These are phyloP conservation scores for Globisporangium okanoganense DNA, from an alignment of 352 stramenopile genomes.

Conservation along the genomic window DNA sequence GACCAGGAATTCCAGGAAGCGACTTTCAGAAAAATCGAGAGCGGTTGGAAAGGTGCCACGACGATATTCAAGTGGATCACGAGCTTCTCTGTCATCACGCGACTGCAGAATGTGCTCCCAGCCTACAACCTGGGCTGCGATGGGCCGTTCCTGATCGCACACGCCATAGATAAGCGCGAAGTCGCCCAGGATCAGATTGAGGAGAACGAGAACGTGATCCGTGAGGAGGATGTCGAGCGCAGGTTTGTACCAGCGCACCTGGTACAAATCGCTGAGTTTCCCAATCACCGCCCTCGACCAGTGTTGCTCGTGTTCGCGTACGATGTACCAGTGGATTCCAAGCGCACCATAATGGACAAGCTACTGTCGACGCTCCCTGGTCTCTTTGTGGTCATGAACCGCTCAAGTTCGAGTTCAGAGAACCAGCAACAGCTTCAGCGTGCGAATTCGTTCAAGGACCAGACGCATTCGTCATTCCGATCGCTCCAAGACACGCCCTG, in stretches of 20 bases:
- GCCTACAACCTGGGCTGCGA: slow-evolving; percentile 3
- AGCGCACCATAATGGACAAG: slow-evolving; percentile 30
- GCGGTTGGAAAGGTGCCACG: slow-evolving; percentile 45
- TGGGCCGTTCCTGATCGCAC: slow-evolving; percentile 32
- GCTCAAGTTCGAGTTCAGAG: slow-evolving; percentile 1
- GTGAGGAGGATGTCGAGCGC: slow-evolving; percentile 34
- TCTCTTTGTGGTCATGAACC: slow-evolving; percentile 69
- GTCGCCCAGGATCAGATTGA: slow-evolving; percentile 31
- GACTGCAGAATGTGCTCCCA: slow-evolving; percentile 41
- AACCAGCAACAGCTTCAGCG: not conserved
- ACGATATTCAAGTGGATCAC: slow-evolving; percentile 58
- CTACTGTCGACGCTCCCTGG: slow-evolving; percentile 53
- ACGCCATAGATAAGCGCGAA: slow-evolving; percentile 35
- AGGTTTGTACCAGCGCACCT: slow-evolving; percentile 59
- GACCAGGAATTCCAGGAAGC: slow-evolving; percentile 46
- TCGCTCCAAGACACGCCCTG: slow-evolving; percentile 3
- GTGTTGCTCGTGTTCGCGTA: slow-evolving; percentile 64
- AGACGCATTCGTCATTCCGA: slow-evolving; percentile 12
- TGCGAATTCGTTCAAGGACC: not conserved
- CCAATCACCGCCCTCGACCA: slow-evolving; percentile 38
- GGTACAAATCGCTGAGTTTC: slow-evolving; percentile 25
- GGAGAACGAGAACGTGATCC: slow-evolving; percentile 23
- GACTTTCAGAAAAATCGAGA: slow-evolving; percentile 42
- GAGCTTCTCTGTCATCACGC: slow-evolving; percentile 34
- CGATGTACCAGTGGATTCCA: slow-evolving; percentile 54